Conservation (phyloP, 2,329 filamentous ascomycete genomes). For the Hysterium pulicare region DNA sequence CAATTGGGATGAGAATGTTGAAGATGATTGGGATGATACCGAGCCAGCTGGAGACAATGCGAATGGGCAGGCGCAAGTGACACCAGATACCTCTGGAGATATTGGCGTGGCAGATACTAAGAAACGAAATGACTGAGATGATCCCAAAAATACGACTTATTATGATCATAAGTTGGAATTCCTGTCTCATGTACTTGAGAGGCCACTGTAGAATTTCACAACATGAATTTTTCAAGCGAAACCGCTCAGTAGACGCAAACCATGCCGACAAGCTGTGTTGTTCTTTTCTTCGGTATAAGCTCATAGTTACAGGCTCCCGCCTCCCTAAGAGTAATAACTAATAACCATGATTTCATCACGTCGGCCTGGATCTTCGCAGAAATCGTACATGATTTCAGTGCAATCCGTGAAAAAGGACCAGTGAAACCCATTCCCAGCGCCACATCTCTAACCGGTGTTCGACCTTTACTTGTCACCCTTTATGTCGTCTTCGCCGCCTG, state of each 20-base stretch:
- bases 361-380: slow-evolving; percentile 27
- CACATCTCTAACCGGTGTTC: slow-evolving; percentile 26
- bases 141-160: slow-evolving; percentile 5
- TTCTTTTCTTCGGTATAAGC: slow-evolving; percentile 34
- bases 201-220: no score
- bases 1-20: slow-evolving; percentile 87
- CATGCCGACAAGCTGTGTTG: slow-evolving; percentile 32
- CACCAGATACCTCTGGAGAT: slow-evolving; percentile 19
- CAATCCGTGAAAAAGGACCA: slow-evolving; percentile 33
- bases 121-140: slow-evolving; percentile 41
- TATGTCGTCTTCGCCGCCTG: slow-evolving; percentile 62
- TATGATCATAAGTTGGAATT: slow-evolving; percentile 1
- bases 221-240: no score
- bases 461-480: slow-evolving; percentile 10
- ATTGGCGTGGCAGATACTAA: slow-evolving; percentile 31
- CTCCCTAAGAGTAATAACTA: slow-evolving; percentile 24
- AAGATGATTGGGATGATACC: slow-evolving; percentile 65
- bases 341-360: slow-evolving; percentile 31
- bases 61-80: slow-evolving; percentile 19
- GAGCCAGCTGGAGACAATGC: slow-evolving; percentile 34
- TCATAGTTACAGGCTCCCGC: slow-evolving; percentile 30
- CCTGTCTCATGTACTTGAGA: no score
- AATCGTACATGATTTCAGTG: slow-evolving; percentile 34
- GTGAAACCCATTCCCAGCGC: slow-evolving; percentile 34
- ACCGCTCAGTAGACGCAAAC: no score